These are phyloP conservation scores for Globisporangium nagaii DNA, from an alignment of 352 stramenopile species.

Conservation along the genomic window DNA sequence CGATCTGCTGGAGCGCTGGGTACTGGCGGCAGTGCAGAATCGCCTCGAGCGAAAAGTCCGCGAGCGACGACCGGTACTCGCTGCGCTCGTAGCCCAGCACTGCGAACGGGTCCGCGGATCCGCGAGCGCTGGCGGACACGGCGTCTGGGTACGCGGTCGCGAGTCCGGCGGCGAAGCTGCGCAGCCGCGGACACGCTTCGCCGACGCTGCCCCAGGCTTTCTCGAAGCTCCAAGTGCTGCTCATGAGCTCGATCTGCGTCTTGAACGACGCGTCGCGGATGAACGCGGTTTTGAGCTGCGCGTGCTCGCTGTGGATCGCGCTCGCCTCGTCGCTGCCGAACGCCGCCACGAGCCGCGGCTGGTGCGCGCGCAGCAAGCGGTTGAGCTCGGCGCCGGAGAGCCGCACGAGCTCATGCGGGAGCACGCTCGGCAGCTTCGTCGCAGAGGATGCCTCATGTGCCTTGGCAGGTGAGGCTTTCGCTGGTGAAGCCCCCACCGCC, in stretches of 20 bases:
- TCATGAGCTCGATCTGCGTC: conserved; percentile 6
- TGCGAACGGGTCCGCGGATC: too few species aligned
- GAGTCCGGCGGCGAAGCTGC: conserved; percentile 8
- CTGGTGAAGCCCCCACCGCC: neutral
- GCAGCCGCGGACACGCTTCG: conserved; percentile 7
- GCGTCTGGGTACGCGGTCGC: conserved; percentile 8
- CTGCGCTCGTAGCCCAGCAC: conserved; percentile 10
- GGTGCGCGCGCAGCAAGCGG: conserved; percentile 10
- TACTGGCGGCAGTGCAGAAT: conserved; percentile 10
- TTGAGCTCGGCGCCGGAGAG: conserved; percentile 14
- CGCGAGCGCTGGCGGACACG: too few species aligned
- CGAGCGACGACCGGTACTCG: conserved; percentile 11
- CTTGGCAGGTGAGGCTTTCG: neutral
- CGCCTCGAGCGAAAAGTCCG: conserved; percentile 13
- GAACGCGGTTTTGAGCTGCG: conserved; percentile 13
- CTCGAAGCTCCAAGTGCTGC: conserved; percentile 5
- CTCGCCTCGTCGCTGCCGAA: conserved; percentile 9
- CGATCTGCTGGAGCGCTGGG: conserved; percentile 1
- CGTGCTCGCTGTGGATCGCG: conserved; percentile 13
- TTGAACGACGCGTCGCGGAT: conserved; percentile 12
- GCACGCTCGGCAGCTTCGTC: conserved; percentile 4
- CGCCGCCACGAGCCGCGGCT: conserved; percentile 7
- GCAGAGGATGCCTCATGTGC: neutral
- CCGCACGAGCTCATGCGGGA: conserved; percentile 15
- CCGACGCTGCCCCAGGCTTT: conserved; percentile 9